phyloP scores from a whole-genome alignment of 768 basidiomycete species.

The Mycena rosella region DNA sequence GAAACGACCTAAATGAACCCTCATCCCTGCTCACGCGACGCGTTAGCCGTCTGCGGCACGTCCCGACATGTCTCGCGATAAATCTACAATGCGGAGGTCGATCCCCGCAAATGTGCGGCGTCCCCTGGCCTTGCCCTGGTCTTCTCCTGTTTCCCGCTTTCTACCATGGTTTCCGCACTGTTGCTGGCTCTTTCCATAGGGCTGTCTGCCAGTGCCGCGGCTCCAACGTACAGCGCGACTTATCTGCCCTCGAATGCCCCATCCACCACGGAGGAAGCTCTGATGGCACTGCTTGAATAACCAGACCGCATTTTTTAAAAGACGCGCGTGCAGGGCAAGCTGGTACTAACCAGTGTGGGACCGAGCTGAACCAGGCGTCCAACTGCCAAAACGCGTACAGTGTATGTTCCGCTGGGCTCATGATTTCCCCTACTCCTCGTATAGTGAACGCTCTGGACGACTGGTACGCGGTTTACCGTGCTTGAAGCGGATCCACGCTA shows the following conservation, averaged over 20 bases:
- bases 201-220: neutral
- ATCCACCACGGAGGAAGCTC: slow-evolving; percentile 50
- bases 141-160: neutral
- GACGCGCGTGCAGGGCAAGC: slow-evolving; percentile 51
- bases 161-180: slow-evolving; percentile 11
- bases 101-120: no score
- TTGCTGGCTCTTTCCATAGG: slow-evolving; percentile 5
- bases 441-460: slow-evolving; percentile 34
- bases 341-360: slow-evolving; percentile 67
- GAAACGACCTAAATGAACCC: no score
- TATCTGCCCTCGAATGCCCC: slow-evolving; percentile 53
- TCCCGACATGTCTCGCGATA: neutral
- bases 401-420: slow-evolving; percentile 42
- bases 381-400: slow-evolving; percentile 66
- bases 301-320: neutral
- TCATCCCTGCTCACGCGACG: no score
- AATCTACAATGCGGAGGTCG: neutral
- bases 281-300: no score
- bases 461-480: slow-evolving; percentile 8
- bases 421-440: neutral
- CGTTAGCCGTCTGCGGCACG: no score
- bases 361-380: slow-evolving; percentile 56
- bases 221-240: slow-evolving; percentile 49
- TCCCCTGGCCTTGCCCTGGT: no score
- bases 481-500: slow-evolving; percentile 4